Base-by-base conservation (phyloP, 1,284 basidiomycete species). In the Wallemia hederae region DNA sequence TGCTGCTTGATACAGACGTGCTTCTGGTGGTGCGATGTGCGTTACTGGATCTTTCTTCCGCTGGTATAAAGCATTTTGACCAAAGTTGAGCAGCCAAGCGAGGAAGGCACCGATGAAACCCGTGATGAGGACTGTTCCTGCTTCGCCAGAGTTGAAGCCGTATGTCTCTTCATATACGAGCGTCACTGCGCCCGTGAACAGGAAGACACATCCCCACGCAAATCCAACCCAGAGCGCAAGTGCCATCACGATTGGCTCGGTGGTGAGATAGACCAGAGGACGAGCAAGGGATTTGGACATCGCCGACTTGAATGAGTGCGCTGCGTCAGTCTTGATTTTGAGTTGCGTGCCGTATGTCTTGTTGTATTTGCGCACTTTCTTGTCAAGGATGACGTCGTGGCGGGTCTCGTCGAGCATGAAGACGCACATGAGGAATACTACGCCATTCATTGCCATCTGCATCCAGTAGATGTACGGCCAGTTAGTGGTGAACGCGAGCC, bases 61-160 rank as follows among this genome's bases (percentile, higher is more conserved):
- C 22, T 58, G 60, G 61, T 69, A 63, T 1, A 61, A 24, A 1
- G 28, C 59, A 39, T 65, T 63, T 25, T 62, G 63, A 5, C 61
- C 26, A 3, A 58, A 57, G 26, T 60, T 24, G 27, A 25, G 1
- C 1, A 17, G 58, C 24, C 25, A 24, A 0, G 84, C 86, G 39
- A 87, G 62, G 64, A 78, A 76, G 1, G 82, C 79, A 11, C 85
- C 86, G 33, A 75, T 65, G 64, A 81, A 65, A 5, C 69, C 65
- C 1, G 63, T 62, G 14, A 69, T 65, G n/a, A 66, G 49, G 5
- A 64, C 63, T 0, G 65, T 65, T 19, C 63, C 63, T 0, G 33
- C 61, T n/a, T 64, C 60, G 1, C 65, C 65, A 2, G 0, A 1
- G 19, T 15, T 58, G 60, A 63, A 62, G 19, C 59, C 63, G 31